A percentile compares a stretch with the other conserved stretches of the same genome.
These are phyloP conservation scores for Aspergillus campestris DNA, from an alignment of 495 filamentous ascomycete genomes.

Conservation along the genomic window DNA sequence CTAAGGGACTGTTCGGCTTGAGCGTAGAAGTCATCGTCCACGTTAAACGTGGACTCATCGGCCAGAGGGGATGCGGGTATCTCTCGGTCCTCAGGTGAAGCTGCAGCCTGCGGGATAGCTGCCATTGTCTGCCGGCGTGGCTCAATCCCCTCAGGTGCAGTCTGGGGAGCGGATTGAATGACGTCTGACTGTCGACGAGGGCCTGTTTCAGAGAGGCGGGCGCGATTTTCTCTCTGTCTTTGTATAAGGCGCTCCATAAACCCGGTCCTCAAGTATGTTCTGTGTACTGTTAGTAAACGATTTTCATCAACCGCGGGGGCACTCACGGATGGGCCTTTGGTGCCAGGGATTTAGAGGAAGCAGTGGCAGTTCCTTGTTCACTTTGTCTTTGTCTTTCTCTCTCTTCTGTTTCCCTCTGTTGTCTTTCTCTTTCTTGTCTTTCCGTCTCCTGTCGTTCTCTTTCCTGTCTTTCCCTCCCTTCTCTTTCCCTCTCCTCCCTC, in stretches of 20 bases:
- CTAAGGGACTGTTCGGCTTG: slow-evolving; percentile 11
- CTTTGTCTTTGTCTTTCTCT: background rate
- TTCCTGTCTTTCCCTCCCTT: too few species aligned
- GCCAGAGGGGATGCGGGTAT: background rate
- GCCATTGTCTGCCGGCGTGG: slow-evolving; percentile 6
- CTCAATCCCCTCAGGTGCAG: background rate
- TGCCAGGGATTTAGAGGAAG: background rate
- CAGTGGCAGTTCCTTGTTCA: background rate
- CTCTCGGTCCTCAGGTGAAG: background rate
- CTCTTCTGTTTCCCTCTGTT: background rate
- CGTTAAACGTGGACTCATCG: background rate
- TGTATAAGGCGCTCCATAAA: slow-evolving; percentile 8
- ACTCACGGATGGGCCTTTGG: background rate
- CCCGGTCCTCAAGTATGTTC: slow-evolving; percentile 7
- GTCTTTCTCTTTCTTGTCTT: too few species aligned
- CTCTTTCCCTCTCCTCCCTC: too few species aligned
- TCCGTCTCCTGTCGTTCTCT: too few species aligned
- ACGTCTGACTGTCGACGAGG: slow-evolving; percentile 11
- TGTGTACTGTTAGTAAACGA: slow-evolving; percentile 1
- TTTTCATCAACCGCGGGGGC: background rate
- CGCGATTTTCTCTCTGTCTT: slow-evolving; percentile 6
- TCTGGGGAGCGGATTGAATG: background rate
- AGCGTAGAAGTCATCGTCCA: background rate
- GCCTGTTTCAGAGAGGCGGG: background rate
- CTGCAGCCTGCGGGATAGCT: slow-evolving; percentile 1